Conservation (phyloP, 257 asterid genomes). For the Verbascum thapsus region DNA sequence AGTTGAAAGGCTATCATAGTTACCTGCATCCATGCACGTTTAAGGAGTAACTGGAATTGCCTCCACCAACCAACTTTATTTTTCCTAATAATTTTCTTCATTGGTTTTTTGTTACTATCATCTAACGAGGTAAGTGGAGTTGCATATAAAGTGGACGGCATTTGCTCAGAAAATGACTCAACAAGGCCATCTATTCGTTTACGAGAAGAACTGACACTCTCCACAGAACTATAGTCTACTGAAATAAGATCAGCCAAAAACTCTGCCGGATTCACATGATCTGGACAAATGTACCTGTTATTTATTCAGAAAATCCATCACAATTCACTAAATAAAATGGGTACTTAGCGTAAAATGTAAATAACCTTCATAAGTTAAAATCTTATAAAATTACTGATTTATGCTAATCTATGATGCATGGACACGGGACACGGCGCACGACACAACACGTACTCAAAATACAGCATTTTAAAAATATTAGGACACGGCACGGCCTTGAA, state of each 20-base stretch:
- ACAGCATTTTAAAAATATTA: too few species aligned
- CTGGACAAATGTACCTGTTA: constrained; percentile 85
- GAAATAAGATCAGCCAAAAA: constrained; percentile 98
- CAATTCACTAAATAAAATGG: constrained; percentile 22
- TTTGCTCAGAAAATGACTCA: constrained; percentile 76
- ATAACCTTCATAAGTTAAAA: too few species aligned
- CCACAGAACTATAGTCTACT: constrained; percentile 81
- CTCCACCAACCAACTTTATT: constrained; percentile 84
- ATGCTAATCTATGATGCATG: too few species aligned
- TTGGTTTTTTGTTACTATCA: constrained; percentile 34
- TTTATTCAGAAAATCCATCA: constrained; percentile 29
- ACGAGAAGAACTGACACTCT: constrained; percentile 72
- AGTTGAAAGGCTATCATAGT: constrained; percentile 15
- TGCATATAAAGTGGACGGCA: constrained; percentile 59
- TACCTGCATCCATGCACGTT: constrained; percentile 99
- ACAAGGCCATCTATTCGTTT: constrained; percentile 81
- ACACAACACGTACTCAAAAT: too few species aligned
- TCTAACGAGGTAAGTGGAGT: constrained; percentile 53
- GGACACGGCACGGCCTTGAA: too few species aligned
- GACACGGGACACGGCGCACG: too few species aligned
- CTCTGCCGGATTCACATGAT: constrained; percentile 95
- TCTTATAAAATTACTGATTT: too few species aligned
- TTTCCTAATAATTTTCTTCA: constrained; percentile 47
- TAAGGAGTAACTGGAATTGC: constrained; percentile 81
- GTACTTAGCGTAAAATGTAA: too few species aligned